A percentile compares a stretch with the other conserved stretches of the same genome.
phyloP scores from a whole-genome alignment of 208 protist species.

The Leptomonas pyrrhocoris region DNA sequence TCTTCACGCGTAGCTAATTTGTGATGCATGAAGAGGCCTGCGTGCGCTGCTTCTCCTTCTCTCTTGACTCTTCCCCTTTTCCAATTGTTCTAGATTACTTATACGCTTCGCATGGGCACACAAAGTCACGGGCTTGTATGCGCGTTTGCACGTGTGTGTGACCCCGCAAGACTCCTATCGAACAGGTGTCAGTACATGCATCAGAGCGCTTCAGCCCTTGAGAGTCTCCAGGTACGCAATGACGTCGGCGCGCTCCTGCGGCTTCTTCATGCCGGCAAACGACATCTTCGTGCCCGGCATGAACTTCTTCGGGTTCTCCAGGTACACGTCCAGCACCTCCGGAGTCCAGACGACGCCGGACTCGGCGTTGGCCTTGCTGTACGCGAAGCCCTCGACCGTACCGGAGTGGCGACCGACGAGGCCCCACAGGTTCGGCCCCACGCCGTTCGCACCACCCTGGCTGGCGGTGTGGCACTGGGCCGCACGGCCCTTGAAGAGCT shows the following conservation, averaged over 20 bases:
- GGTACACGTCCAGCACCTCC: constrained; percentile 94
- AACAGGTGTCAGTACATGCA: constrained; percentile 1
- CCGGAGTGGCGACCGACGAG: constrained; percentile 93
- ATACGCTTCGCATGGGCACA: constrained; percentile 5
- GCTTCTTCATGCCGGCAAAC: constrained; percentile 95
- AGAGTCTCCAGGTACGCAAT: constrained; percentile 94
- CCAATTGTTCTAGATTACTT: neutral
- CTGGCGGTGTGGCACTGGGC: constrained; percentile 94
- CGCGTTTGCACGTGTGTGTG: constrained; percentile 5
- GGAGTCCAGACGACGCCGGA: constrained; percentile 93
- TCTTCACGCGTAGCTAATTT: no score
- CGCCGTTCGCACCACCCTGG: constrained; percentile 90
- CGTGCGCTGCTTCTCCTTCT: neutral
- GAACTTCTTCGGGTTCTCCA: constrained; percentile 98
- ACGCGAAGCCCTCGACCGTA: constrained; percentile 91
- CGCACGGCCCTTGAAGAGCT: constrained; percentile 94
- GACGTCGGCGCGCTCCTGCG: constrained; percentile 93
- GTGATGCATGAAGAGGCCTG: constrained; percentile 1
- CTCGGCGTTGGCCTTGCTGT: constrained; percentile 95
- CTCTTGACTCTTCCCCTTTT: neutral
- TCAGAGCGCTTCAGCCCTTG: constrained; percentile 17
- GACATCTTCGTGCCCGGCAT: constrained; percentile 98
- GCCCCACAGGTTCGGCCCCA: constrained; percentile 92
- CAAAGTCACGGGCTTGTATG: constrained; percentile 8
- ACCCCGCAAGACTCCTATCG: neutral